Evolutionary conservation across 331 rosid genomes (phyloP).

Genomic region (Acacia concinna): DNA sequence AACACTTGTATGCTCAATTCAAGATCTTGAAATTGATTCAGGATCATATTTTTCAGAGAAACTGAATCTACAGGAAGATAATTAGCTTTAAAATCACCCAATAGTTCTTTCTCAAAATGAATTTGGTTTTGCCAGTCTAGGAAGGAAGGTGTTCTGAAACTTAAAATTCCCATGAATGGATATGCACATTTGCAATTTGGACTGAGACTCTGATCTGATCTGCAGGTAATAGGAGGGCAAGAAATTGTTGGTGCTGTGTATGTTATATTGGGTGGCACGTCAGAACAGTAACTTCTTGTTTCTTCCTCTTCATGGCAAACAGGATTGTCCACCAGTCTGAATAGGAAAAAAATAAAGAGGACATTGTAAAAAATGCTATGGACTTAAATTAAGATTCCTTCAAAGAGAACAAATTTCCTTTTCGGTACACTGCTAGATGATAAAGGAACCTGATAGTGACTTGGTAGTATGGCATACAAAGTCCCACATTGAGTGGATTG

Average conservation of each 20-base stretch:
- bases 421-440: not conserved
- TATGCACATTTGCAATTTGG: conserved; percentile 69
- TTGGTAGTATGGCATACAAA: too few relatives aligned
- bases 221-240: conserved; percentile 46
- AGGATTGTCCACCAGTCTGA: conserved; percentile 58
- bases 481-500: too few relatives aligned
- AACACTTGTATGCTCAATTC: conserved; percentile 43
- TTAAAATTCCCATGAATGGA: conserved; percentile 58
- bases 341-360: conserved; percentile 2
- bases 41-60: conserved; percentile 40
- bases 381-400: not conserved
- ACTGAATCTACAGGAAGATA: conserved; percentile 52
- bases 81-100: not conserved
- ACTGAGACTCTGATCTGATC: conserved; percentile 38
- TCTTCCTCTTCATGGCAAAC: conserved; percentile 37
- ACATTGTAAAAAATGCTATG: not conserved
- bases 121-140: conserved; percentile 36
- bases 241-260: conserved; percentile 28
- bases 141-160: conserved; percentile 58
- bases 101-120: conserved; percentile 19
- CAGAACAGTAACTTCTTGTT: conserved; percentile 38
- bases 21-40: conserved; percentile 34
- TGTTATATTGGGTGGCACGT: conserved; percentile 11
- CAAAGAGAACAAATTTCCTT: not conserved
- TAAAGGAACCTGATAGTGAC: too few relatives aligned